These are phyloP conservation scores for Botrytis deweyae DNA, from an alignment of 2,329 filamentous ascomycete genomes.

Conservation along the genomic window DNA sequence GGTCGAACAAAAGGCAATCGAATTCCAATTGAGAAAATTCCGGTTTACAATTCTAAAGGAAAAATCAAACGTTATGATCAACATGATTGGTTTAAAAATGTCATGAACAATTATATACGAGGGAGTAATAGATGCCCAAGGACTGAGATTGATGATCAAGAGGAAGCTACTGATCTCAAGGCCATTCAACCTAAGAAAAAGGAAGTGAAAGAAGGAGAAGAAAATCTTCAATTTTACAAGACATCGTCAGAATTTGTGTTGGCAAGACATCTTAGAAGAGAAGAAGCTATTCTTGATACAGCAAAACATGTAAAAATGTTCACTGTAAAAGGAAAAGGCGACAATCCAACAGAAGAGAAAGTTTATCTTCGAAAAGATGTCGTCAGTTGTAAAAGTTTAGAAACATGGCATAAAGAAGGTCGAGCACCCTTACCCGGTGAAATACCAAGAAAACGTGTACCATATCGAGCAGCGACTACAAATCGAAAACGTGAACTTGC, in stretches of 20 bases:
- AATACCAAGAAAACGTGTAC: conserved; percentile 78
- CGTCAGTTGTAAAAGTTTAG: conserved; percentile 81
- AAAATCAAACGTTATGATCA: conserved; percentile 75
- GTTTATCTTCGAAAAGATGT: conserved; percentile 81
- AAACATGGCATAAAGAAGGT: conserved; percentile 98
- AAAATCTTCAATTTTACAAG: conserved; percentile 87
- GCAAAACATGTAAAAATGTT: conserved; percentile 74
- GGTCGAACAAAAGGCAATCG: conserved; percentile 87
- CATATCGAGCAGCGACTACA: conserved; percentile 85
- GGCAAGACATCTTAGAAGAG: conserved; percentile 81
- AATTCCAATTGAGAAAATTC: conserved; percentile 75
- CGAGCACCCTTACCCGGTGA: conserved; percentile 70
- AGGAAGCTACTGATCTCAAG: conserved; percentile 75
- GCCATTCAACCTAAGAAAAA: conserved; percentile 72
- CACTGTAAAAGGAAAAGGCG: conserved; percentile 70
- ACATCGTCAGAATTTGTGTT: conserved; percentile 81
- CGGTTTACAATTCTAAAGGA: conserved; percentile 73
- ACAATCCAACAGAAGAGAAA: conserved; percentile 70
- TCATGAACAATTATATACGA: conserved; percentile 71
- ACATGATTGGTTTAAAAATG: conserved; percentile 84
- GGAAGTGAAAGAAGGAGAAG: conserved; percentile 69
- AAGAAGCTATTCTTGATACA: conserved; percentile 76
- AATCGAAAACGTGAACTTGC: conserved; percentile 86
- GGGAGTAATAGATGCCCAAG: conserved; percentile 50
- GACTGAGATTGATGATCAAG: conserved; percentile 73